phyloP scores from a whole-genome alignment of 108 stramenopile genomes.

The Skeletonema costatum region DNA sequence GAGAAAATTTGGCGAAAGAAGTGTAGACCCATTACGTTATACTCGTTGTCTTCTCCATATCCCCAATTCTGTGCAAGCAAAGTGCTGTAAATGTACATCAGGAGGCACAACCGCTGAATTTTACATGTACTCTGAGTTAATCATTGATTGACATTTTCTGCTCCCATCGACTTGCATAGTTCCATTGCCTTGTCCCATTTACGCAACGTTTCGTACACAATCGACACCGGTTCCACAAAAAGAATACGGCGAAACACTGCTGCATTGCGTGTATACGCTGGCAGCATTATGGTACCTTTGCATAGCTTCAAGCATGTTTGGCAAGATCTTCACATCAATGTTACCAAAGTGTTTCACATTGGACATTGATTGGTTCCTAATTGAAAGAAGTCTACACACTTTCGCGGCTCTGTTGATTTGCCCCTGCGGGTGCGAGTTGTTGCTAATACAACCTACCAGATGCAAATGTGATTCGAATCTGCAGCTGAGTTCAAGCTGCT shows the following conservation, averaged over 20 bases:
- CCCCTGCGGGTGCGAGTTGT: not conserved
- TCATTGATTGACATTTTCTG: not conserved
- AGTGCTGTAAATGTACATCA: too few relatives aligned
- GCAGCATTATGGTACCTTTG: not conserved
- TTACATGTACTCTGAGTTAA: too few relatives aligned
- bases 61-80: too few relatives aligned
- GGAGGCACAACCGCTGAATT: too few relatives aligned
- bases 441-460: too few relatives aligned
- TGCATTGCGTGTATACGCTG: not conserved
- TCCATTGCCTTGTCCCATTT: not conserved
- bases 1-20: too few relatives aligned
- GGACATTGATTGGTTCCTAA: not conserved
- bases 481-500: constrained; percentile 2
- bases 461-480: not conserved
- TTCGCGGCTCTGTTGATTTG: not conserved
- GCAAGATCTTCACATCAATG: not conserved
- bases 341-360: not conserved
- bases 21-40: too few relatives aligned
- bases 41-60: too few relatives aligned
- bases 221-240: not conserved
- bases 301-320: not conserved
- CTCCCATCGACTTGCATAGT: not conserved
- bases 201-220: not conserved
- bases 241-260: too few relatives aligned
- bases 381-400: not conserved